These are phyloP conservation scores for Lathyrus tuberosus DNA, from an alignment of 306 rosid species.

Conservation along the genomic window DNA sequence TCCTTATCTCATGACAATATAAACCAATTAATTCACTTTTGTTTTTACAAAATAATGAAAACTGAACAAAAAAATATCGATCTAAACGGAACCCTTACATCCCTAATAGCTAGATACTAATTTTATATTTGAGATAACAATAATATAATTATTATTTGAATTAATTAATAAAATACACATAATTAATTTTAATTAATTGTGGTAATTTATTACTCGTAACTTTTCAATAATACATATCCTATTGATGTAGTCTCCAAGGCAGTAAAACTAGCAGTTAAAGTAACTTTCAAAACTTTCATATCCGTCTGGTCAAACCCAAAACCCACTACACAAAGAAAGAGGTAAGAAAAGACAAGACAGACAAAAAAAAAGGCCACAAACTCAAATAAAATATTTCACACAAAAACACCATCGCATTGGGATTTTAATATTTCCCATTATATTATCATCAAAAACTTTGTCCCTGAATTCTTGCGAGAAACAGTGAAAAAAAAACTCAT, in stretches of 20 bases:
- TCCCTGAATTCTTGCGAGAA: slow-evolving; percentile 66
- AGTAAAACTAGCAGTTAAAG: slow-evolving; percentile 65
- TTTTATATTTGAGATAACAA: no score
- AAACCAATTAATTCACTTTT: no score
- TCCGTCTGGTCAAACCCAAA: slow-evolving; percentile 51
- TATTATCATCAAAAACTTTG: slow-evolving; percentile 29
- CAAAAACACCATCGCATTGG: slow-evolving; percentile 39
- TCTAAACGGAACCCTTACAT: no score
- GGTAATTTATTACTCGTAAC: no score
- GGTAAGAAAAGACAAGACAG: slow-evolving; percentile 42
- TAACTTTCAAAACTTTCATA: slow-evolving; percentile 45
- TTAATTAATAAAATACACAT: no score
- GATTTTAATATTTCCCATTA: slow-evolving; percentile 53
- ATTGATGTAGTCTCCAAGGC: slow-evolving; percentile 16
- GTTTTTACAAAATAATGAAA: no score
- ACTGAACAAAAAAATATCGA: no score
- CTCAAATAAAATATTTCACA: background rate
- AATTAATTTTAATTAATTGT: no score
- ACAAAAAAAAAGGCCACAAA: background rate
- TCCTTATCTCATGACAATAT: no score
- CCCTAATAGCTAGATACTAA: no score
- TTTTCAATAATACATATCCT: background rate
- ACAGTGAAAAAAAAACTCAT: slow-evolving; percentile 69
- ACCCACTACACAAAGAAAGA: slow-evolving; percentile 46
- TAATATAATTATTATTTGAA: no score